phyloP scores from a whole-genome alignment of 2,329 filamentous ascomycete genomes.

The Fonsecaea erecta region DNA sequence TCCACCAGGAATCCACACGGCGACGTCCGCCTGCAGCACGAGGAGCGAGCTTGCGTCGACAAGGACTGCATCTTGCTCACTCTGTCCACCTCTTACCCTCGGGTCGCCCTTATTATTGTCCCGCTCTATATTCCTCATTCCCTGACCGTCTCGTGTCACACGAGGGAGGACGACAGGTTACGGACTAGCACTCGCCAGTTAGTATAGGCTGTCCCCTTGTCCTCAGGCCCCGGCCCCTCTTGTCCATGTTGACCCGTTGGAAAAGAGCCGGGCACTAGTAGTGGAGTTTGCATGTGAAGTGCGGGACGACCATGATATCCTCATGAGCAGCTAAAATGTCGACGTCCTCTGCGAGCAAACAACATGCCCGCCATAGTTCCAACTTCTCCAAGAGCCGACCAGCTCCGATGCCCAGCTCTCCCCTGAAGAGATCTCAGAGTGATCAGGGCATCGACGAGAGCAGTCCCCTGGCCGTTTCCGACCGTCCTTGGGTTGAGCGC shows the following conservation, averaged over 20 bases:
- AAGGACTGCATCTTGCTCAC: constrained; percentile 12
- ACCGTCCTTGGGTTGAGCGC: constrained; percentile 29
- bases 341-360: constrained; percentile 25
- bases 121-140: constrained; percentile 23
- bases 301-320: constrained; percentile 28
- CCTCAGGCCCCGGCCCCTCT: constrained; percentile 1
- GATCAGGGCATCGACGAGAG: constrained; percentile 26
- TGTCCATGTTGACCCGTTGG: constrained; percentile 1
- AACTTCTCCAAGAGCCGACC: constrained; percentile 24
- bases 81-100: constrained; percentile 8
- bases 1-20: neutral
- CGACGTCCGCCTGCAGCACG: neutral
- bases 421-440: constrained; percentile 29
- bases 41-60: constrained; percentile 3
- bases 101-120: neutral
- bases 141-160: constrained; percentile 21
- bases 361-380: constrained; percentile 32
- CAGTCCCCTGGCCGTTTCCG: constrained; percentile 29
- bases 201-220: neutral
- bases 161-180: constrained; percentile 6
- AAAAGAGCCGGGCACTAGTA: constrained; percentile 11
- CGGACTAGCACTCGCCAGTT: constrained; percentile 1
- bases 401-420: constrained; percentile 27
- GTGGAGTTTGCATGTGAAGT: constrained; percentile 20
- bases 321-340: constrained; percentile 30